These are phyloP conservation scores for Phylloporus sp. DNA, from an alignment of 768 basidiomycete genomes.

Conservation along the genomic window DNA sequence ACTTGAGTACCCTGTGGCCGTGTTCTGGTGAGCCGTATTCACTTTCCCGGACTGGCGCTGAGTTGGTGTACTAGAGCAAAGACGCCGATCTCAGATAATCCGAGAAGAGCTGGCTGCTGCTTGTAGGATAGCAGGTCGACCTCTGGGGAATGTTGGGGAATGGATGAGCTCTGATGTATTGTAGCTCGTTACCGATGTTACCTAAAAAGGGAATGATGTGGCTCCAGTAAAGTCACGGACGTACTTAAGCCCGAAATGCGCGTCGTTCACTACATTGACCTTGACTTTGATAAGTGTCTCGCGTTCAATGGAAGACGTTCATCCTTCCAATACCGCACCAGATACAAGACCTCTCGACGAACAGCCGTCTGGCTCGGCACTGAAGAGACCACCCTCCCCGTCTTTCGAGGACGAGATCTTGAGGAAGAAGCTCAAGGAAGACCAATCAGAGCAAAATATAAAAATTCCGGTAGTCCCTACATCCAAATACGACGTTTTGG, in stretches of 20 bases:
- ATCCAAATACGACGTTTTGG: constrained; percentile 35
- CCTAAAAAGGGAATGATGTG: constrained; percentile 25
- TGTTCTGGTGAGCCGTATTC: constrained; percentile 46
- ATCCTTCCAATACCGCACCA: background rate
- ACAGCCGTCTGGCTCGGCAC: constrained; percentile 18
- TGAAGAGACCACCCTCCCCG: constrained; percentile 63
- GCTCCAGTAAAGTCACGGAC: constrained; percentile 16
- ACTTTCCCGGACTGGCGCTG: background rate
- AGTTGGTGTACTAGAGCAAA: constrained; percentile 42
- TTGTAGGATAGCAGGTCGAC: constrained; percentile 46
- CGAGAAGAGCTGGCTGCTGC: constrained; percentile 44
- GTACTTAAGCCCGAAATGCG: constrained; percentile 23
- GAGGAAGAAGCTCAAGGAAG: constrained; percentile 61
- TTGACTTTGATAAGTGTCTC: constrained; percentile 16
- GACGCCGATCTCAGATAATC: constrained; percentile 43
- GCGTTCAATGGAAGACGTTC: constrained; percentile 17
- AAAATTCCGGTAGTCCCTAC: constrained; percentile 13
- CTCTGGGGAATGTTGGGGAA: constrained; percentile 13
- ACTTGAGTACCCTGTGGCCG: constrained; percentile 61
- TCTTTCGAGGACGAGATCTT: constrained; percentile 52
- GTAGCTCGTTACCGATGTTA: constrained; percentile 11
- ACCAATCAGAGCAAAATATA: constrained; percentile 21
- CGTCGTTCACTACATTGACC: constrained; percentile 14
- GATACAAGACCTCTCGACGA: constrained; percentile 7
- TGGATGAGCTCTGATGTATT: background rate